These are phyloP conservation scores for Sporisorium reilianum DNA, from an alignment of 1,284 basidiomycete species.

Conservation along the genomic window DNA sequence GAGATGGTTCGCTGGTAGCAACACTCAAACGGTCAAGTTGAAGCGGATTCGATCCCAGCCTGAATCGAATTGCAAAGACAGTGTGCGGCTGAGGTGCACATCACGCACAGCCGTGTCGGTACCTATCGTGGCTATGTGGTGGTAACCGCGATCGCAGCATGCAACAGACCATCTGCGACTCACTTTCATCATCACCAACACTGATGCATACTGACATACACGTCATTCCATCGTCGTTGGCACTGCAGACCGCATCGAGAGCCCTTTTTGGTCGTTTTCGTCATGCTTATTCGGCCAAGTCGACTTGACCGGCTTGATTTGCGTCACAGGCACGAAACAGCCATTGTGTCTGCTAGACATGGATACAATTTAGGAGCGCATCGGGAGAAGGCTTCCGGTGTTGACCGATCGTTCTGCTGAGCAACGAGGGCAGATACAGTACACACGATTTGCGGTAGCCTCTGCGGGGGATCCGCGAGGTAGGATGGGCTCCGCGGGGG, in stretches of 20 bases:
- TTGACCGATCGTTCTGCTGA: background rate
- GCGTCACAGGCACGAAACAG: background rate
- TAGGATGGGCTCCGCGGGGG: too few relatives aligned
- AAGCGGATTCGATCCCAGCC: background rate
- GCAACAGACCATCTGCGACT: background rate
- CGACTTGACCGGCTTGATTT: background rate
- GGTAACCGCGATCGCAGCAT: background rate
- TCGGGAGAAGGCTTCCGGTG: too few relatives aligned
- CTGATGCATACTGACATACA: background rate
- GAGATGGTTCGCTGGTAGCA: too few relatives aligned
- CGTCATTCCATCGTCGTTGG: background rate
- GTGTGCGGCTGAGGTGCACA: too few relatives aligned
- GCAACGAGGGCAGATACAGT: too few relatives aligned
- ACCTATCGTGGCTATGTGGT: background rate
- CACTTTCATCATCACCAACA: background rate
- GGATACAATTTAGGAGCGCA: too few relatives aligned
- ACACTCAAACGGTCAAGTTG: too few relatives aligned
- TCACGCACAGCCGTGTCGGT: too few relatives aligned
- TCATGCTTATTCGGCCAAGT: constrained; percentile 2
- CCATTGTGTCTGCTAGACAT: too few relatives aligned
- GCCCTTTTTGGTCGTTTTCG: background rate
- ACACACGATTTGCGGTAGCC: too few relatives aligned
- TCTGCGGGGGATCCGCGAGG: too few relatives aligned
- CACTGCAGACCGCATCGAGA: background rate
- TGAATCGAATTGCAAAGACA: background rate